Evolutionary conservation across 2,329 filamentous ascomycete genomes (phyloP).

Genomic region (Aspergillus awamori): DNA sequence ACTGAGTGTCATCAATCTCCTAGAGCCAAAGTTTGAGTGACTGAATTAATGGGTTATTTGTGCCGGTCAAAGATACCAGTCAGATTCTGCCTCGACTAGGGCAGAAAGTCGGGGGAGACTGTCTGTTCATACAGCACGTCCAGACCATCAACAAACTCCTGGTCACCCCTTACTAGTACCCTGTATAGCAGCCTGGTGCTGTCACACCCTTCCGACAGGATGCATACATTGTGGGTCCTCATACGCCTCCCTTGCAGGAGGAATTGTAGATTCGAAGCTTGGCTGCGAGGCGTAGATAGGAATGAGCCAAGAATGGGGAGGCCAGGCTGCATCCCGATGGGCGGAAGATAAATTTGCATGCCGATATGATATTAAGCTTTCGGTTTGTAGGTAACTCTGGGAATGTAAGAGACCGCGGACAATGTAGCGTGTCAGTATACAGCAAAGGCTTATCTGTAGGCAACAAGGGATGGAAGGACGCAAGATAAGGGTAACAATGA

Average conservation of each 20-base stretch:
- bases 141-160: neutral
- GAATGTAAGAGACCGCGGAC: neutral
- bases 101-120: neutral
- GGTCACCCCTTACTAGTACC: neutral
- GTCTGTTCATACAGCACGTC: neutral
- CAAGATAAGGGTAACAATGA: neutral
- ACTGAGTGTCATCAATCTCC: neutral
- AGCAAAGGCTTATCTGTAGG: neutral
- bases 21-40: neutral
- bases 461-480: neutral
- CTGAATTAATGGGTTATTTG: neutral
- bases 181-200: neutral
- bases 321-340: neutral
- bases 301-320: neutral
- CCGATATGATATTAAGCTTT: neutral
- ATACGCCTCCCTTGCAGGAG: constrained; percentile 12
- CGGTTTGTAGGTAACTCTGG: neutral
- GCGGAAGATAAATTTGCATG: neutral
- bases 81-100: neutral
- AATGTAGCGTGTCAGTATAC: neutral
- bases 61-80: neutral
- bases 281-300: neutral
- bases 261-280: constrained; percentile 11
- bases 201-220: neutral
- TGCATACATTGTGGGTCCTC: constrained; percentile 3